Base-by-base conservation (phyloP, 805 yeast genomes). In the Candida arabinofermentans region DNA sequence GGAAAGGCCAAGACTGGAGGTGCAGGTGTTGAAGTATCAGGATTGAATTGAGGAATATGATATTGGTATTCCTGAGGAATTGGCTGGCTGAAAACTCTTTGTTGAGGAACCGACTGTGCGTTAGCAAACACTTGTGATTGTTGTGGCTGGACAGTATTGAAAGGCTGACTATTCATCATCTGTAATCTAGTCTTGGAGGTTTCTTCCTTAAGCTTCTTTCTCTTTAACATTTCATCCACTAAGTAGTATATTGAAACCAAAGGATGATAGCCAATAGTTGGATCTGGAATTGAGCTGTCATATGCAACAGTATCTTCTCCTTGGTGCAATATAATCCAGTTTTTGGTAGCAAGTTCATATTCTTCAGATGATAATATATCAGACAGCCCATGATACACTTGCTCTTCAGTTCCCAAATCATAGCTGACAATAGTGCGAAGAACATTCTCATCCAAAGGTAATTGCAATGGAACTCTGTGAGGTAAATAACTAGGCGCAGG, bases 201-300 rank as follows among this genome's bases (percentile, higher is more conserved):
- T 48, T 70, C 74, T 39, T 73, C 78, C 62, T 83, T 81, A 6
- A 81, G 78, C 50, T 65, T 68, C 64, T 81, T 83, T 42, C 96
- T 75, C 55, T 75, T 79, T 48, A 74, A 59, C 83, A 87, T 86
- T 65, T 93, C 99, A 40, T 79, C 82, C 14, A 89, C 96, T 49
- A 93, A 71, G 57, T 78, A 83, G 60, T 93, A 93, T 29, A 91
- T 83, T 6, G 96, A 87, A 10, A 91, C 66, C 48, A 90, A 70
- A 0, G 99, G 98, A 64, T 90, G 95, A 61, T 76, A 90, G 1
- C 90, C 91, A 40, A 75, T 71, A 1, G 96, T 86, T 13, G 98
- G 97, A 62, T 88, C 93, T 2, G 79, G 74, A 16, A 72, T 57
- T 10, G 49, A 42, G 16, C 46, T 41, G 42, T 59, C 57, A 43